phyloP scores from a whole-genome alignment of 176 grass and related monocot genomes.

The Bothriochloa decipiens region DNA sequence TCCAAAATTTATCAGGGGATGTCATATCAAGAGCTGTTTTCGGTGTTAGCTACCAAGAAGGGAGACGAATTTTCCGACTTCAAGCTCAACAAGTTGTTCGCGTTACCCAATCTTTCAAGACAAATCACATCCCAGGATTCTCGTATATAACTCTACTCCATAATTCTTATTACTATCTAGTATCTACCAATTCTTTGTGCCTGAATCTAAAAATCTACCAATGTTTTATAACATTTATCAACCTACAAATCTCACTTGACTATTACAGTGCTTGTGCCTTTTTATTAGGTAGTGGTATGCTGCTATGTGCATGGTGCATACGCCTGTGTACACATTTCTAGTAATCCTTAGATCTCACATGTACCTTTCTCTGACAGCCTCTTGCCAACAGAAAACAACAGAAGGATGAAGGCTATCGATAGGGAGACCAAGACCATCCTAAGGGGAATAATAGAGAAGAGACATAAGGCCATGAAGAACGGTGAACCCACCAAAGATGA shows the following conservation, averaged over 20 bases:
- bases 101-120: neutral
- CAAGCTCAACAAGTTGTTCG: slow-evolving; percentile 54
- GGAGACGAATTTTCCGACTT: slow-evolving; percentile 59
- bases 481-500: slow-evolving; percentile 15
- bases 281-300: too few species aligned
- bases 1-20: slow-evolving; percentile 61
- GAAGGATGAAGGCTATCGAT: slow-evolving; percentile 55
- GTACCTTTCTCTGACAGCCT: neutral
- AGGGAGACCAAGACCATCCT: slow-evolving; percentile 47
- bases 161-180: neutral
- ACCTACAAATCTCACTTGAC: too few species aligned
- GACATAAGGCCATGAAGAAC: slow-evolving; percentile 46
- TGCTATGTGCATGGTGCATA: neutral
- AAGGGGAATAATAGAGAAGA: slow-evolving; percentile 59
- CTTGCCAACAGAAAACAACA: slow-evolving; percentile 47
- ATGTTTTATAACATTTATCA: too few species aligned
- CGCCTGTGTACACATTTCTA: neutral
- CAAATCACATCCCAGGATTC: slow-evolving; percentile 60
- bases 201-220: too few species aligned
- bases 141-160: slow-evolving; percentile 36
- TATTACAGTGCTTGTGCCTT: too few species aligned
- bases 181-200: too few species aligned
- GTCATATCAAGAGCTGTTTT: slow-evolving; percentile 73
- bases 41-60: slow-evolving; percentile 71
- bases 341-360: neutral